Base-by-base conservation (phyloP, 352 stramenopile genomes). In the Globisporangium nodosum region DNA sequence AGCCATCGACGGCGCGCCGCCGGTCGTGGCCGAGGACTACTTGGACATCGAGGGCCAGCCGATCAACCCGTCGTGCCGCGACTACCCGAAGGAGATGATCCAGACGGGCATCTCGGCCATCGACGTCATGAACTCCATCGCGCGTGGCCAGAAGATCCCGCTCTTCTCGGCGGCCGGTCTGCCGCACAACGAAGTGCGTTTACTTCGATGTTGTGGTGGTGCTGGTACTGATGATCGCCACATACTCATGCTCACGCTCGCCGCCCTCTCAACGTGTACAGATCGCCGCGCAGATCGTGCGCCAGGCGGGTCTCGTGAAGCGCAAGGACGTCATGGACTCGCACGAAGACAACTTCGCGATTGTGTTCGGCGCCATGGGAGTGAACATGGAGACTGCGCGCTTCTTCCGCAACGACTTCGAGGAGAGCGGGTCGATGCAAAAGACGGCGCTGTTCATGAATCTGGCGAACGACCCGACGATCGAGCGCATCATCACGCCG, bases 31-130 rank as follows among this genome's bases (percentile, higher is more conserved):
- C 35, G 97, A 99, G 70, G 96, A 98, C 63, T 99, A 99, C 70
- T 70, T 99, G 37, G 97, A 99, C 71, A 99, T 99, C 68, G 96
- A 99, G 74, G 97, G 97, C 49, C 96, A 99, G 78, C 96, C 97
- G 56, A 99, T 99, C 79, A 99, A 99, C 83, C 97, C 97, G 40
- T 99, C 88, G 56, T 98, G 95, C 66, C 93, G 97, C 78, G 96
- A 99, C 74, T 99, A 99, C 79, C 97, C 97, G 61, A 99, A 99
- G 84, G 96, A 97, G 66, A 99, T 99, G 97, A 99, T 99, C 70
- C 97, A 99, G 77, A 99, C 97, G 39, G 97, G 97, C 74, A 99
- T 99, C 63, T 99, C 96, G 31, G 97, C 97, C 56, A 99, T 99
- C 78, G 97, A 99, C 80, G 96, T 99, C 33, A 99, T 99, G 97